These are phyloP conservation scores for Aspergillus latus DNA, from an alignment of 2,329 filamentous ascomycete species.

Conservation along the genomic window DNA sequence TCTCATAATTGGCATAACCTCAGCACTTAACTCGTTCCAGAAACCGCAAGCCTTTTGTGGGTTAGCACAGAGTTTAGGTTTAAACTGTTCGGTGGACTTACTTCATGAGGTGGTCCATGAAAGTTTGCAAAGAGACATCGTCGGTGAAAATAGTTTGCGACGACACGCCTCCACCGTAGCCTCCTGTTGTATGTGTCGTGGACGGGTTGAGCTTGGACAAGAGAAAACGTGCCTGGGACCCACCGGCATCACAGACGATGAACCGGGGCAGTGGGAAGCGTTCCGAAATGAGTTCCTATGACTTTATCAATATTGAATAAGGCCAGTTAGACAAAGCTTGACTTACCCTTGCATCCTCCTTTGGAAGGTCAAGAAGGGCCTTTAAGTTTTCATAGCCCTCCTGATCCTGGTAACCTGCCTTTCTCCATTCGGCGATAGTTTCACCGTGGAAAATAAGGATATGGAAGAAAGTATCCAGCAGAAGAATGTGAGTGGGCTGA, in stretches of 20 bases:
- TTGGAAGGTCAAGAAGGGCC: slow-evolving; percentile 81
- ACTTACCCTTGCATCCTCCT: slow-evolving; percentile 90
- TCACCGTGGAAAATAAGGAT: slow-evolving; percentile 99
- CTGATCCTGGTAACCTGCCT: slow-evolving; percentile 96
- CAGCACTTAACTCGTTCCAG: slow-evolving; percentile 48
- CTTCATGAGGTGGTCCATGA: slow-evolving; percentile 99
- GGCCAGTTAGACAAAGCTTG: background rate
- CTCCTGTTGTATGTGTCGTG: slow-evolving; percentile 90
- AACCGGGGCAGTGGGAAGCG: slow-evolving; percentile 97
- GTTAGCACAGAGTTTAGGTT: slow-evolving; percentile 26
- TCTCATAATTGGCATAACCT: slow-evolving; percentile 34
- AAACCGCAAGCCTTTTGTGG: slow-evolving; percentile 48
- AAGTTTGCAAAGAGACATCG: slow-evolving; percentile 95
- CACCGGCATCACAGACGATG: slow-evolving; percentile 97
- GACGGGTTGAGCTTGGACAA: slow-evolving; percentile 96
- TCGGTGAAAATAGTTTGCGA: slow-evolving; percentile 99
- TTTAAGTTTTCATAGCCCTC: slow-evolving; percentile 98
- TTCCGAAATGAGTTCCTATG: slow-evolving; percentile 88
- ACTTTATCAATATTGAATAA: slow-evolving; percentile 38
- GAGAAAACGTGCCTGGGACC: slow-evolving; percentile 94
- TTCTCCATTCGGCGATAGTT: slow-evolving; percentile 96
- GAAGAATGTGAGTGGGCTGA: slow-evolving; percentile 86
- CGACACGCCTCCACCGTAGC: slow-evolving; percentile 84
- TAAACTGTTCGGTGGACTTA: slow-evolving; percentile 48
- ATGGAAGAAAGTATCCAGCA: slow-evolving; percentile 98